phyloP scores from a whole-genome alignment of 768 basidiomycete genomes.

The Phaffia tasmanica region DNA sequence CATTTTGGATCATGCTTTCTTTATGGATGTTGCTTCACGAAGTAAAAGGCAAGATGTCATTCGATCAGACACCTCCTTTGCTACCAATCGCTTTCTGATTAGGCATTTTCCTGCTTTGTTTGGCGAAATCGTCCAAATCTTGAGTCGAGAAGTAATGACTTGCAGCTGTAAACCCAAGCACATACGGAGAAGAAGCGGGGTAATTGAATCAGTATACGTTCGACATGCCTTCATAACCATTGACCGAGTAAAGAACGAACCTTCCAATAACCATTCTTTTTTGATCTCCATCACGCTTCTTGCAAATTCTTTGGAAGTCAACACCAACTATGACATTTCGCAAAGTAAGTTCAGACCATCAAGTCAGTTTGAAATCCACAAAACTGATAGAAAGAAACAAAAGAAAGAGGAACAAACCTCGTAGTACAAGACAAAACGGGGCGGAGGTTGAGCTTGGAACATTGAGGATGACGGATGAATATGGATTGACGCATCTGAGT shows the following conservation, averaged over 20 bases:
- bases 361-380: no score
- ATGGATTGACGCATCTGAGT: conserved; percentile 72
- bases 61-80: conserved; percentile 2
- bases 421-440: conserved; percentile 82
- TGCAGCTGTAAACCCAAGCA: conserved; percentile 13
- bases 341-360: no score
- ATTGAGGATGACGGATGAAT: conserved; percentile 92
- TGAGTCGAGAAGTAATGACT: conserved; percentile 24
- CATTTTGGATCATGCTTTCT: no score
- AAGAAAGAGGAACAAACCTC: conserved; percentile 40
- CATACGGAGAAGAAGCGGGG: background rate
- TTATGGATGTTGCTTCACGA: no score
- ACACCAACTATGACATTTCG: conserved; percentile 49
- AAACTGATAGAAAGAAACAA: no score
- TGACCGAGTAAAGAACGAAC: conserved; percentile 40
- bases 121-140: conserved; percentile 26
- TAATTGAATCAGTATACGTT: background rate
- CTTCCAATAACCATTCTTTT: conserved; percentile 83
- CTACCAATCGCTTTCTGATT: conserved; percentile 24
- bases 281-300: conserved; percentile 98
- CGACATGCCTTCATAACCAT: background rate
- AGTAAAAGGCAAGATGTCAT: background rate
- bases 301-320: conserved; percentile 96
- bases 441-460: conserved; percentile 90
- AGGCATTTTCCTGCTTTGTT: conserved; percentile 23